A percentile compares a stretch with the other conserved stretches of the same genome.
Conservation (phyloP, 1,284 basidiomycete species). For the Sporisorium sorghi region DNA sequence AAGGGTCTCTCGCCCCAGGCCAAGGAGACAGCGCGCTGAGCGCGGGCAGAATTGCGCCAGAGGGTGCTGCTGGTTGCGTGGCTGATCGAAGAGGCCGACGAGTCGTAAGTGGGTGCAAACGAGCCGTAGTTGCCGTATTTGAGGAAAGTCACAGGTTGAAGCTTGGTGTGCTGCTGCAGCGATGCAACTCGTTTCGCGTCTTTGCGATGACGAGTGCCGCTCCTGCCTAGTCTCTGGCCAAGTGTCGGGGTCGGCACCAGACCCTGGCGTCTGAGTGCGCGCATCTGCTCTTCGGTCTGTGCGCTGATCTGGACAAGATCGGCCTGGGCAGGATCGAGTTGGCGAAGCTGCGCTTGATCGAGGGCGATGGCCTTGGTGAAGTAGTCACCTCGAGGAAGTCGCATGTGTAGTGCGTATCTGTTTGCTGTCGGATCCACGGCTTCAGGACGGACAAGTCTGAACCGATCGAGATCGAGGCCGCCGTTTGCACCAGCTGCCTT, state of each 20-base stretch:
- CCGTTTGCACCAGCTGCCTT: not conserved
- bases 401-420: constrained; percentile 65
- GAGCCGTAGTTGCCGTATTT: constrained; percentile 60
- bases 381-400: constrained; percentile 62
- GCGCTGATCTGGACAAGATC: constrained; percentile 59
- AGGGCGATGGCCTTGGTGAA: constrained; percentile 62
- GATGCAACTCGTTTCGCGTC: constrained; percentile 20
- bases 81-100: constrained; percentile 43
- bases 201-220: constrained; percentile 20
- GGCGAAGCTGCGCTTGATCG: constrained; percentile 13
- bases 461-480: not conserved
- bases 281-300: constrained; percentile 33
- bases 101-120: constrained; percentile 63
- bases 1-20: constrained; percentile 36
- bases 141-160: constrained; percentile 49
- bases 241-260: constrained; percentile 42
- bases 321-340: constrained; percentile 56
- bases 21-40: constrained; percentile 20
- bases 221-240: constrained; percentile 41
- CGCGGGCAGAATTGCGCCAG: constrained; percentile 25
- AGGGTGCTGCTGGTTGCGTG: constrained; percentile 30
- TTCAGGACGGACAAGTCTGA: not conserved
- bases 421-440: constrained; percentile 16
- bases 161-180: constrained; percentile 21
- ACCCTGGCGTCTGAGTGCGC: constrained; percentile 25